Evolutionary conservation across 1,284 basidiomycete genomes (phyloP).

Genomic region (Boletus semigastroideus): DNA sequence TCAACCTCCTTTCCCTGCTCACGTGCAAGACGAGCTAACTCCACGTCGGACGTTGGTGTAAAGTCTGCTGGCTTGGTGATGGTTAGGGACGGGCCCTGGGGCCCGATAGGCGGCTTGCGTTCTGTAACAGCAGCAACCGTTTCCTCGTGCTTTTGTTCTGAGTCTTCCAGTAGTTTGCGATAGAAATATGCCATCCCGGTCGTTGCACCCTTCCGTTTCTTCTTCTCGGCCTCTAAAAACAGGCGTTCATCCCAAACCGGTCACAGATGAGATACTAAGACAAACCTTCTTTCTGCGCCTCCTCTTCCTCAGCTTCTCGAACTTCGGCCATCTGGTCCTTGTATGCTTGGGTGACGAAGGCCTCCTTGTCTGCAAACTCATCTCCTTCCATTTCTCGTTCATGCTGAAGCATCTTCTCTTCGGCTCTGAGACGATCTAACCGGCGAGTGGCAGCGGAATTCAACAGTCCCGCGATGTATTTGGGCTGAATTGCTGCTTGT

Average conservation of each 20-base stretch:
- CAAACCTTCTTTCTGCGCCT: constrained; percentile 81
- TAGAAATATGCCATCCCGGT: constrained; percentile 89
- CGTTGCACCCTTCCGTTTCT: constrained; percentile 53
- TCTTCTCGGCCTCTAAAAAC: constrained; percentile 59
- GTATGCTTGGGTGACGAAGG: constrained; percentile 97
- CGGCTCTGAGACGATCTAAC: constrained; percentile 90
- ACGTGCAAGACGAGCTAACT: constrained; percentile 66
- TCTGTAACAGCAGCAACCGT: constrained; percentile 69
- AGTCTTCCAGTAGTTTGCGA: constrained; percentile 77
- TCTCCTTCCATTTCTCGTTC: constrained; percentile 94
- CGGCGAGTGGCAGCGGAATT: constrained; percentile 84
- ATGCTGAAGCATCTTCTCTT: constrained; percentile 96
- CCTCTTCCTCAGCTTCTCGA: constrained; percentile 87
- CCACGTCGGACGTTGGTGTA: constrained; percentile 62
- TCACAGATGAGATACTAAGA: constrained; percentile 9
- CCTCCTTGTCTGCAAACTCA: constrained; percentile 92
- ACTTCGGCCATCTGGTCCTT: constrained; percentile 96
- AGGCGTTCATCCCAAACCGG: not conserved
- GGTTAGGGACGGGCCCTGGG: constrained; percentile 57
- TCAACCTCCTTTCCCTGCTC: constrained; percentile 87
- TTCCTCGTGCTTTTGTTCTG: constrained; percentile 80
- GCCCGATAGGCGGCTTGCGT: constrained; percentile 59
- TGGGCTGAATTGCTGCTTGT: constrained; percentile 58
- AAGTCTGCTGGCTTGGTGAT: constrained; percentile 70
- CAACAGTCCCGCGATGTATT: constrained; percentile 87